Base-by-base conservation (phyloP, 495 filamentous ascomycete species). In the Penicillium manginii region DNA sequence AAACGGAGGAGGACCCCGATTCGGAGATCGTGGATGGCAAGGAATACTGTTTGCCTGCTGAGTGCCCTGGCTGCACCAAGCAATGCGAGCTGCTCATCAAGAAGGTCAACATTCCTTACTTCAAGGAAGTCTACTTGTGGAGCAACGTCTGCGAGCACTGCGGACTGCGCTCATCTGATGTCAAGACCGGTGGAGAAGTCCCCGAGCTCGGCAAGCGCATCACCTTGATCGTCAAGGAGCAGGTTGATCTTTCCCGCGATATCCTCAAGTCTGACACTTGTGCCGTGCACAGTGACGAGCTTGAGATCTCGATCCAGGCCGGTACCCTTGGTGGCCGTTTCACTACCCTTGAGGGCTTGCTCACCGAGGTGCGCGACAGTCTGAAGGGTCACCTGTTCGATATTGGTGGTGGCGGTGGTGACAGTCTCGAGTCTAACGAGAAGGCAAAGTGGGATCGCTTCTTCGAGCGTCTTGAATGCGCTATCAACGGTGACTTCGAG, bases 181-280 rank as follows among this genome's bases (percentile, higher is more conserved):
- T 98, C 52, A 97, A 97, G 79, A 96, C 96, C 1, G 96, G 96
- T 60, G 96, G 94, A 55, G 91, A 86, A 62, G 85, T 99, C 19
- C 94, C 96, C 7, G 88, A 88, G 49, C 89, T 90, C 70, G 94
- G 94, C 45, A 88, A 87, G 70, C 88, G 85, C 50, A 94, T 97
- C 54, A 92, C 83, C 2, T 80, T 99, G 42, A 75, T 77, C 40
- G 91, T 98, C 21, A 81, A 88, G 63, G 86, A 77, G 33, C 66
- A 78, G n/a, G 83, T 86, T 37, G 94, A 99, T 73, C 84, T 99
- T 12, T 84, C 84, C 7, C 85, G 94, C 59, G 94, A 99, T 70
- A 96, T 99, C 58, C 83, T 99, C 53, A 99, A 99, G 81, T 92
- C 90, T 66, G 94, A 98, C 73, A 93, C 89, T 35, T 97, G 93